Evolutionary conservation across 352 stramenopile species (phyloP).

Genomic region (Globisporangium sylvaticum): DNA sequence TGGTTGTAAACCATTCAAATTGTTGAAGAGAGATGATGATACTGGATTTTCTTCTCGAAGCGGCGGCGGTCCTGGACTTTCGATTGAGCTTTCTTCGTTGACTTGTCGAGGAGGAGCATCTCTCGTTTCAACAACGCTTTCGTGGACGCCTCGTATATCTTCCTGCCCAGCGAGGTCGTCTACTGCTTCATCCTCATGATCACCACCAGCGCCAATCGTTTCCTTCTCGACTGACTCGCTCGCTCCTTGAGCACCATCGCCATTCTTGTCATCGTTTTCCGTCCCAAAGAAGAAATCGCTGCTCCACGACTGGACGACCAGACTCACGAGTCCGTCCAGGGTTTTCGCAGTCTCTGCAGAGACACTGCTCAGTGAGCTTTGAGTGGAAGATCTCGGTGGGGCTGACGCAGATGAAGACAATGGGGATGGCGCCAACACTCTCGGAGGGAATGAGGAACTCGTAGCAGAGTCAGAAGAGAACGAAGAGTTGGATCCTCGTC

Average conservation of each 20-base stretch:
- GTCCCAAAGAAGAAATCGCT: conserved; percentile 8
- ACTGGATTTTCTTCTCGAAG: neutral
- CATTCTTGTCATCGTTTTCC: neutral
- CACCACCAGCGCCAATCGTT: neutral
- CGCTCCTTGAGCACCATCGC: neutral
- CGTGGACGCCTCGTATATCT: neutral
- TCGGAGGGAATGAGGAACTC: neutral
- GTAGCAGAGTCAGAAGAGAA: neutral
- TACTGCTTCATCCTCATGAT: neutral
- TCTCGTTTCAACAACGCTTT: neutral
- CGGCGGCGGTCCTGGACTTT: neutral
- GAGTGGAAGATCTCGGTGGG: neutral
- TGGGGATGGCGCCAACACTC: neutral
- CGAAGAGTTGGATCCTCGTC: neutral
- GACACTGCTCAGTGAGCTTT: conserved; percentile 9
- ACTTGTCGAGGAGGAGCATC: neutral
- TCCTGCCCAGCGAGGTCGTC: neutral
- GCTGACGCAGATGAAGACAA: neutral
- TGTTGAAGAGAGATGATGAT: neutral
- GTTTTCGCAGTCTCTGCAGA: conserved; percentile 14
- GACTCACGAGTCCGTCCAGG: conserved; percentile 18
- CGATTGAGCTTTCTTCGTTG: neutral
- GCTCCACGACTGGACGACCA: conserved; percentile 19
- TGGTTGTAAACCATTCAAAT: neutral
- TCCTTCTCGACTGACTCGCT: neutral